Conservation (phyloP, 2,329 filamentous ascomycete genomes). For the Fusarium cyanostomum region DNA sequence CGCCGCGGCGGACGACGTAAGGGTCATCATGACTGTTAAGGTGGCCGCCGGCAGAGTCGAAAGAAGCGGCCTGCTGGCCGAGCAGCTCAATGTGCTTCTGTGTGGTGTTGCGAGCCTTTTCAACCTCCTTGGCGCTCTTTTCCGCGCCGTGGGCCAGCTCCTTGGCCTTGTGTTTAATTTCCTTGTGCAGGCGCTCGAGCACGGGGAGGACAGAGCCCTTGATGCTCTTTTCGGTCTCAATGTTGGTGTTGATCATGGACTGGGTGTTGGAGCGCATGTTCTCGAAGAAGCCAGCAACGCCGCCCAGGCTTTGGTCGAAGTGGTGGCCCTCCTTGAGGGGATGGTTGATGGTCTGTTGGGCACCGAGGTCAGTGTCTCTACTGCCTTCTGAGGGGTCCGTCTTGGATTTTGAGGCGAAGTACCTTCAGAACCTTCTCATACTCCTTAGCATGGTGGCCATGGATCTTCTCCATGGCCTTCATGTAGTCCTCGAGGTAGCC, state of each 20-base stretch:
- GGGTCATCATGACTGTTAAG: slow-evolving; percentile 81
- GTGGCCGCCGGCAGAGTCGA: slow-evolving; percentile 78
- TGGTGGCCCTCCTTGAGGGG: slow-evolving; percentile 91
- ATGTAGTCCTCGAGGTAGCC: slow-evolving; percentile 93
- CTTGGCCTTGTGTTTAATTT: slow-evolving; percentile 97
- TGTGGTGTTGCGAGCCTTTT: slow-evolving; percentile 84
- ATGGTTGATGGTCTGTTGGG: slow-evolving; percentile 77
- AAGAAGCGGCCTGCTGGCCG: slow-evolving; percentile 83
- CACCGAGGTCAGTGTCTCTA: slow-evolving; percentile 5
- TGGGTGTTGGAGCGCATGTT: slow-evolving; percentile 94
- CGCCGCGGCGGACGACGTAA: slow-evolving; percentile 84
- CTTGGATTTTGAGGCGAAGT: background rate
- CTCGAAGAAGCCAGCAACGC: slow-evolving; percentile 90
- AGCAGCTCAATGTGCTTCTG: slow-evolving; percentile 98
- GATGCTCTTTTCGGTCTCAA: slow-evolving; percentile 90
- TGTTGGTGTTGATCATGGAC: slow-evolving; percentile 86
- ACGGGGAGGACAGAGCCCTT: slow-evolving; percentile 87
- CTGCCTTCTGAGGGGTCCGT: background rate
- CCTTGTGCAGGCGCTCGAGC: slow-evolving; percentile 89
- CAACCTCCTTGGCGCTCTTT: slow-evolving; percentile 89
- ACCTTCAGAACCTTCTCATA: slow-evolving; percentile 94
- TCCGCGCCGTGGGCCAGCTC: slow-evolving; percentile 83
- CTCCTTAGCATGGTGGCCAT: slow-evolving; percentile 88
- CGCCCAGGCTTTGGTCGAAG: slow-evolving; percentile 90
- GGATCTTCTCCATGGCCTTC: slow-evolving; percentile 82